phyloP scores from a whole-genome alignment of 345 rosid species.

The Brassica incana region DNA sequence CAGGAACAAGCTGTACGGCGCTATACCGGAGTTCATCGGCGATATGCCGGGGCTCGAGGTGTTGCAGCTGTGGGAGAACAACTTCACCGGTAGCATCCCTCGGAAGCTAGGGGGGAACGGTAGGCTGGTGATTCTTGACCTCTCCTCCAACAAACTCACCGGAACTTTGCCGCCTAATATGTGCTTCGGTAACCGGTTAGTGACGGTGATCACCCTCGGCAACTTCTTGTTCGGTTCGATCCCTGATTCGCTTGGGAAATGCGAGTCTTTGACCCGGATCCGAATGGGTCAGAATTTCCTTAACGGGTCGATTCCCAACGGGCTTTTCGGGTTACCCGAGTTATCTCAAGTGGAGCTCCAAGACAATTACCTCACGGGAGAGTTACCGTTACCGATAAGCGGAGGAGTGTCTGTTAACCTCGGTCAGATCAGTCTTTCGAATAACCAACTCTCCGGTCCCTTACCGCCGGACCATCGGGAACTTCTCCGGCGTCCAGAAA shows the following conservation, averaged over 20 bases:
- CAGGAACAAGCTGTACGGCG: constrained; percentile 71
- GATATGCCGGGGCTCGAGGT: constrained; percentile 70
- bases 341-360: constrained; percentile 75
- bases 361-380: constrained; percentile 61
- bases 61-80: constrained; percentile 83
- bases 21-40: constrained; percentile 70
- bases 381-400: constrained; percentile 43
- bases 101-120: constrained; percentile 60
- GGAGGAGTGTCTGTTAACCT: constrained; percentile 47
- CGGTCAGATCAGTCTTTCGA: constrained; percentile 71
- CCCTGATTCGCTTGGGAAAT: constrained; percentile 65
- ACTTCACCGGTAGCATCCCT: constrained; percentile 75
- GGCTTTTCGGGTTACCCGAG: constrained; percentile 63
- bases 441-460: constrained; percentile 67
- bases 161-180: constrained; percentile 62
- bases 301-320: constrained; percentile 77
- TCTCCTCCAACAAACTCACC: constrained; percentile 76
- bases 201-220: constrained; percentile 60
- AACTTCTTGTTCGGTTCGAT: constrained; percentile 78
- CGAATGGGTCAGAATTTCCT: constrained; percentile 81
- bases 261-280: constrained; percentile 63
- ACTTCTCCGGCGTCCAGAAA: constrained; percentile 74
- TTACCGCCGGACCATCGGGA: constrained; percentile 63
- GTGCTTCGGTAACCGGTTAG: constrained; percentile 59
- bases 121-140: constrained; percentile 53